Percentiles rank a stretch among this genome's conserved stretches.
These are phyloP conservation scores for Trypanosoma congolense DNA, from an alignment of 208 protist genomes.

Conservation along the genomic window DNA sequence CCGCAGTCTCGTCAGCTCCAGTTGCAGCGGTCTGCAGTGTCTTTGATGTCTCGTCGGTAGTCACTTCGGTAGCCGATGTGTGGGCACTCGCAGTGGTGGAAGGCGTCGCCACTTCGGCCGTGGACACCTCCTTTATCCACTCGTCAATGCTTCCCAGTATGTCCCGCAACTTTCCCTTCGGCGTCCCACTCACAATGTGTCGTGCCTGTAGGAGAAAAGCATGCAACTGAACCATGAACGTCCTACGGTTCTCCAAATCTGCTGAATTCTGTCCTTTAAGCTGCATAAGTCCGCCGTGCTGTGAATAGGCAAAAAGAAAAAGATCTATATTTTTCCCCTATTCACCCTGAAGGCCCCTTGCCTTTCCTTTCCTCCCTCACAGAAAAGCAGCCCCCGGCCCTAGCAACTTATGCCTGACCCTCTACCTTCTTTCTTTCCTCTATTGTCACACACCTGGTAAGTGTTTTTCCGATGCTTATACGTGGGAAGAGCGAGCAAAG, in stretches of 20 bases:
- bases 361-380: too few species aligned
- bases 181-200: slow-evolving; percentile 31
- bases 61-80: slow-evolving; percentile 1
- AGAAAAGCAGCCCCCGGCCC: too few species aligned
- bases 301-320: slow-evolving; percentile 5
- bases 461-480: too few species aligned
- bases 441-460: too few species aligned
- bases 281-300: slow-evolving; percentile 11
- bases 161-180: slow-evolving; percentile 47
- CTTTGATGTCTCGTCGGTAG: background rate
- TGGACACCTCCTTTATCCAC: slow-evolving; percentile 50
- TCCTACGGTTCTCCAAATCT: slow-evolving; percentile 61
- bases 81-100: slow-evolving; percentile 19
- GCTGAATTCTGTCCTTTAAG: slow-evolving; percentile 21
- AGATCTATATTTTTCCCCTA: too few species aligned
- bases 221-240: slow-evolving; percentile 77
- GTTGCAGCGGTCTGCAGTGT: background rate
- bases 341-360: too few species aligned
- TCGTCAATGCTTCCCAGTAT: slow-evolving; percentile 37
- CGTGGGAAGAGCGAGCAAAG: too few species aligned
- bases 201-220: slow-evolving; percentile 57
- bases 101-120: slow-evolving; percentile 25
- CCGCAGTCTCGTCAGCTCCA: background rate
- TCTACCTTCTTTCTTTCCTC: too few species aligned
- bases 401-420: too few species aligned